A percentile compares a stretch with the other conserved stretches of the same genome.
Conservation (phyloP, 2,329 filamentous ascomycete species). For the Verticillium alfalfae region DNA sequence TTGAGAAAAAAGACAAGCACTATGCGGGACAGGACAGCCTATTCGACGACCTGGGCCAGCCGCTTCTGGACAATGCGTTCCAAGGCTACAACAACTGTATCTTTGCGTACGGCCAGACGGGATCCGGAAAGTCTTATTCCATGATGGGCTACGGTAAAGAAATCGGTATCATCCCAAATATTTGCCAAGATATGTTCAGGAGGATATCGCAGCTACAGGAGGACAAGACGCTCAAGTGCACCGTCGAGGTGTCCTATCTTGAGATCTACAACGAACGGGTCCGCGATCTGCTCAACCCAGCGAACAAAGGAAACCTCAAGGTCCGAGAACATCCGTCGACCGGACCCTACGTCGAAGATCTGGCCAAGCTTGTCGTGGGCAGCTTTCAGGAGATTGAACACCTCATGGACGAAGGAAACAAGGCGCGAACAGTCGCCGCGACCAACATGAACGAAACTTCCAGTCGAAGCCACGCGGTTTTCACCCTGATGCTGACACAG, state of each 20-base stretch:
- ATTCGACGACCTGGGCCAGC: constrained; percentile 81
- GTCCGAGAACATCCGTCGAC: constrained; percentile 97
- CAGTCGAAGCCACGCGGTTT: constrained; percentile 95
- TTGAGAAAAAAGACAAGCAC: constrained; percentile 71
- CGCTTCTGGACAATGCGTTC: constrained; percentile 95
- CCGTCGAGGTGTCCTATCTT: constrained; percentile 95
- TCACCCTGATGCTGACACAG: constrained; percentile 91
- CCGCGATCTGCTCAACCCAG: constrained; percentile 88
- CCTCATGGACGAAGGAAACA: constrained; percentile 98
- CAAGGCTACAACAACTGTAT: constrained; percentile 99
- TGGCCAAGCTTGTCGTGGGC: constrained; percentile 89
- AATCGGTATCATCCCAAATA: constrained; percentile 89
- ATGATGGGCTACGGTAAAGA: constrained; percentile 99
- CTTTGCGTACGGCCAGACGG: constrained; percentile 97
- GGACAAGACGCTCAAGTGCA: constrained; percentile 77
- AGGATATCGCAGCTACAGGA: constrained; percentile 66
- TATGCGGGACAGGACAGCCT: constrained; percentile 89
- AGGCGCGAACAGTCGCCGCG: constrained; percentile 92
- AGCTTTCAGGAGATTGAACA: constrained; percentile 95
- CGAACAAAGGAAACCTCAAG: constrained; percentile 93
- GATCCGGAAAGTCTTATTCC: constrained; percentile 97
- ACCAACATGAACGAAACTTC: constrained; percentile 99
- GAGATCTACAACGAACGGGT: constrained; percentile 99
- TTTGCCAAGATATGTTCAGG: constrained; percentile 96
- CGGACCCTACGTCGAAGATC: constrained; percentile 94